Evolutionary conservation across 805 yeast genomes (phyloP).

Genomic region (Suhomyces vadensis): DNA sequence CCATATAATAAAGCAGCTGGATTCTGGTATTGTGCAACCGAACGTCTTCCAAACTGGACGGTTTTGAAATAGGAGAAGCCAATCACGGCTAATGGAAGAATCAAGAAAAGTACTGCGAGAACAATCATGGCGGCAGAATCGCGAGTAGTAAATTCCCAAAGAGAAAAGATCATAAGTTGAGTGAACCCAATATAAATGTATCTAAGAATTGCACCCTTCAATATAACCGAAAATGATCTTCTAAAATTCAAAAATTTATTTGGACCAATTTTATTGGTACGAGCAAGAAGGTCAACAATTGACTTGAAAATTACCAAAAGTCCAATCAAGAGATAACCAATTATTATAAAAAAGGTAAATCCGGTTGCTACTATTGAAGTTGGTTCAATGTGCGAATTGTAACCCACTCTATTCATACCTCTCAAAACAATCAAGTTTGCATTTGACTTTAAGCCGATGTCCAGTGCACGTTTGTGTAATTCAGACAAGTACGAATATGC

Average conservation of each 20-base stretch:
- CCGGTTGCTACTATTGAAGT: constrained; percentile 86
- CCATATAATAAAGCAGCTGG: constrained; percentile 90
- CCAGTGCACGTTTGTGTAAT: constrained; percentile 33
- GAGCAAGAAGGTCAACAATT: constrained; percentile 47
- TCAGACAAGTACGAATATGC: constrained; percentile 38
- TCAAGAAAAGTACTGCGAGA: constrained; percentile 68
- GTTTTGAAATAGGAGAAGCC: constrained; percentile 69
- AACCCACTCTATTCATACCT: constrained; percentile 86
- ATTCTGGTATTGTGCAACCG: constrained; percentile 62
- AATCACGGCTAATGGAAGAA: constrained; percentile 61
- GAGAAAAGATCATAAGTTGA: constrained; percentile 71
- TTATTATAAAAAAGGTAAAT: constrained; percentile 77
- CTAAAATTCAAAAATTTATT: constrained; percentile 51
- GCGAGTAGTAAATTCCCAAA: constrained; percentile 81
- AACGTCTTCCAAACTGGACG: constrained; percentile 57
- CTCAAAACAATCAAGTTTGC: constrained; percentile 62
- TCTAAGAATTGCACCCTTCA: constrained; percentile 79
- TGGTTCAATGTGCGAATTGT: constrained; percentile 71
- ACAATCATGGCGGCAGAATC: constrained; percentile 91
- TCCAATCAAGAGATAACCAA: constrained; percentile 71
- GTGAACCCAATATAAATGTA: constrained; percentile 84
- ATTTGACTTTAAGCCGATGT: constrained; percentile 50
- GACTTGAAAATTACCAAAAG: constrained; percentile 57
- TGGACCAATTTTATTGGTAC: constrained; percentile 51
- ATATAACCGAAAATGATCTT: constrained; percentile 54